Evolutionary conservation across 2,329 filamentous ascomycete genomes (phyloP).

Genomic region (Rutstroemia sp.): DNA sequence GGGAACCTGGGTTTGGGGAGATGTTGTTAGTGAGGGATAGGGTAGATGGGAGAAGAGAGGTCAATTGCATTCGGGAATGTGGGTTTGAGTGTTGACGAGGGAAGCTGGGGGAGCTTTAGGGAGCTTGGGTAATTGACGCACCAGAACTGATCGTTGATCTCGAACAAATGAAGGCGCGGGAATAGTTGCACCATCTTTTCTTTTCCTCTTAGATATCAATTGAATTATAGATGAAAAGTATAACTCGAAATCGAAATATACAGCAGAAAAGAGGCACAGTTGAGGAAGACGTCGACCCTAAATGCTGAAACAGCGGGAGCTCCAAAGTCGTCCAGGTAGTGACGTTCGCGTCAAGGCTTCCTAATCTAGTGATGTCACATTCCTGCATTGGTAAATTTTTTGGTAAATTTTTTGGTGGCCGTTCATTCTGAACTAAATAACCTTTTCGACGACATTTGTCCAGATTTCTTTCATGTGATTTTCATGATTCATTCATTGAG

Average conservation of each 20-base stretch:
- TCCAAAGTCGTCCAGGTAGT: background rate
- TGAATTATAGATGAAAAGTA: too few species aligned
- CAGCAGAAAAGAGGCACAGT: too few species aligned
- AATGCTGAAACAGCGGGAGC: background rate
- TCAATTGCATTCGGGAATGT: background rate
- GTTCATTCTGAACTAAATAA: too few species aligned
- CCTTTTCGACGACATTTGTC: background rate
- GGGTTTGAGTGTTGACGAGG: constrained; percentile 9
- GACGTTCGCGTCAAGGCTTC: too few species aligned
- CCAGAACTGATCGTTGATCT: constrained; percentile 62
- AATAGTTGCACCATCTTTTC: constrained; percentile 40
- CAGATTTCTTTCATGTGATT: background rate
- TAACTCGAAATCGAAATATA: too few species aligned
- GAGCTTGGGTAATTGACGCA: constrained; percentile 29
- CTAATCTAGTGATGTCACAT: too few species aligned
- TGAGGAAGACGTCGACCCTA: background rate
- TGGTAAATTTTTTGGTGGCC: too few species aligned
- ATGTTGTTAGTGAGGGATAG: background rate
- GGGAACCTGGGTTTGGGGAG: constrained; percentile 47
- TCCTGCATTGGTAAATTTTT: too few species aligned
- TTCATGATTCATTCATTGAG: background rate
- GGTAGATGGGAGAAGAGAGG: background rate
- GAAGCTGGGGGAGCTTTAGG: constrained; percentile 3
- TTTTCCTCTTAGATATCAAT: too few species aligned
- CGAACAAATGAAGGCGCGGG: constrained; percentile 56